Evolutionary conservation across 2,329 filamentous ascomycete species (phyloP).

Genomic region (Alternaria gaisen): DNA sequence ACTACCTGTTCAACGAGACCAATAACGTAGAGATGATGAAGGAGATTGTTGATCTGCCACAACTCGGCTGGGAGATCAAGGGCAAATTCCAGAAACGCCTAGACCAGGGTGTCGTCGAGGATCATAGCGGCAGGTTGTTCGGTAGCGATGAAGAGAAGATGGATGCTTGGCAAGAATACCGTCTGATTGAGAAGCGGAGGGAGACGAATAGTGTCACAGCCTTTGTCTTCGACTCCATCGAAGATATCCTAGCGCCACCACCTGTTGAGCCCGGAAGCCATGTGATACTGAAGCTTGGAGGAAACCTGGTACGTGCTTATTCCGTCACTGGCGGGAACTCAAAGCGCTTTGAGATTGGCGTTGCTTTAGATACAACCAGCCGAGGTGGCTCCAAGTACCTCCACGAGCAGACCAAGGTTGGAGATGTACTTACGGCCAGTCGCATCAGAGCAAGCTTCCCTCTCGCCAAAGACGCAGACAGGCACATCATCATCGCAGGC

Average conservation of each 20-base stretch:
- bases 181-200: constrained; percentile 59
- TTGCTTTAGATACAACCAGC: constrained; percentile 64
- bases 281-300: constrained; percentile 65
- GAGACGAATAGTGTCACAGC: constrained; percentile 63
- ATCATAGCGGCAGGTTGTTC: constrained; percentile 39
- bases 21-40: constrained; percentile 60
- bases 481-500: constrained; percentile 70
- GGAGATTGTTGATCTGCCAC: constrained; percentile 51
- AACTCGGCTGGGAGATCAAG: constrained; percentile 60
- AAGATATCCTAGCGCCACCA: constrained; percentile 41
- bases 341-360: constrained; percentile 64
- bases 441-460: constrained; percentile 62
- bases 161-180: constrained; percentile 51
- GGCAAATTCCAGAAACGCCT: constrained; percentile 64
- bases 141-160: constrained; percentile 38
- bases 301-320: constrained; percentile 66
- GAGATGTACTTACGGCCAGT: constrained; percentile 62
- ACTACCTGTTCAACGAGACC: constrained; percentile 67
- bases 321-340: constrained; percentile 65
- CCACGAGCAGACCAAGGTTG: constrained; percentile 59
- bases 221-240: constrained; percentile 61
- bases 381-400: constrained; percentile 70
- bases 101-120: constrained; percentile 54
- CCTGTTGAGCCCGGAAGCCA: constrained; percentile 61
- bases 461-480: constrained; percentile 58